Base-by-base conservation (phyloP, 306 rosid species). In the Herpetospermum pedunculosum region DNA sequence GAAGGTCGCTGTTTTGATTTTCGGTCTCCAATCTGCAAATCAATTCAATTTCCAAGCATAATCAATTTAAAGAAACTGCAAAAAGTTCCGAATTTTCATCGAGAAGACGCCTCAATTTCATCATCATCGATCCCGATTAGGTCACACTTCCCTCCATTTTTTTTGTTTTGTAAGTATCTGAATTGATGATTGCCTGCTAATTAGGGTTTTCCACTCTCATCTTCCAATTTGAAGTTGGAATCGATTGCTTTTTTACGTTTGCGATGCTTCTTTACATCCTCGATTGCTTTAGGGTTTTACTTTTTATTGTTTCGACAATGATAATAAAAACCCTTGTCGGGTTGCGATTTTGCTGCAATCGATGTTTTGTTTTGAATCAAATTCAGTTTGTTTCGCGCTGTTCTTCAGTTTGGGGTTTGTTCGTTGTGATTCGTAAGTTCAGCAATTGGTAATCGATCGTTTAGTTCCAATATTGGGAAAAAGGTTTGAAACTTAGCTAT, bases 171-270 rank as follows among this genome's bases (percentile, higher is more conserved):
- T 75, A 40, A 49, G 54, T 69, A 11, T 43, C 48, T 76, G 41
- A 23, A 13, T 63, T 28, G n/a, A n/a, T n/a, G 23, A 47, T 26
- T 46, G 28, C 50, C 16, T 0, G 3, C 71, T 72, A 12, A 3
- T 70, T 70, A 57, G 80, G 81, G 75, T 57, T 79, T 58, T 52
- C 38, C 38, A 62, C 38, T 78, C 73, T 38, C 30, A 32, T 21
- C 68, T 76, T 35, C 52, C 18, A 77, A 32, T 85, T 73, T 38
- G 50, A 25, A 67, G 10, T 75, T 73, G 71, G 76, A 34, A 50
- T 77, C 19, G 57, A 34, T 43, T 37, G 35, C 32, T 21, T 15
- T 52, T 12, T 47, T n/a, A 63, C 13, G 8, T 58, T 59, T 46
- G 6, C 50, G 50, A 52, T 32, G 28, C 15, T 18, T 58, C 54